A percentile compares a stretch with the other conserved stretches of the same genome.
These are phyloP conservation scores for Asterella californica DNA, from an alignment of 225 moss, liverwort and hornwort species.

Conservation along the genomic window DNA sequence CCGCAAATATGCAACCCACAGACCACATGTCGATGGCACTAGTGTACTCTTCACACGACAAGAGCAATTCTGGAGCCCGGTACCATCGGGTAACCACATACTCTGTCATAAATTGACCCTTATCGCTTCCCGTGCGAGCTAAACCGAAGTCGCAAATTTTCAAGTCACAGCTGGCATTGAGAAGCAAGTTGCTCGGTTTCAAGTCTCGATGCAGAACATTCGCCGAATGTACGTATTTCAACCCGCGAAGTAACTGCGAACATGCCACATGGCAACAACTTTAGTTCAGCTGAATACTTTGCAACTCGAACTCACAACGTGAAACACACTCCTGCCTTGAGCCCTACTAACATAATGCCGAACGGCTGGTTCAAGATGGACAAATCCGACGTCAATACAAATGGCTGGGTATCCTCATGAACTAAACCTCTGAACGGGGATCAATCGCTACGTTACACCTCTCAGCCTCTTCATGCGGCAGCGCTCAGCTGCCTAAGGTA, in stretches of 20 bases:
- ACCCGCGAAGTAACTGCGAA: constrained; percentile 78
- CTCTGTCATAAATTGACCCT: constrained; percentile 99
- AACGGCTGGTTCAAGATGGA: neutral
- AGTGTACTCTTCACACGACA: constrained; percentile 96
- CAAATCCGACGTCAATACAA: neutral
- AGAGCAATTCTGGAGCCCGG: constrained; percentile 85
- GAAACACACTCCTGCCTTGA: neutral
- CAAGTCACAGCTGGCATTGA: constrained; percentile 93
- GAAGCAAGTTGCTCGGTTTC: constrained; percentile 87
- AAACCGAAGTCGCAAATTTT: constrained; percentile 99
- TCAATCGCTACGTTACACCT: neutral
- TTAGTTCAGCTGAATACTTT: neutral
- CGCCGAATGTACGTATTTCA: constrained; percentile 93
- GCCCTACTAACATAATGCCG: neutral
- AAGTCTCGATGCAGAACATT: constrained; percentile 94
- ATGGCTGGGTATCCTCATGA: neutral
- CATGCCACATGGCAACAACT: constrained; percentile 8
- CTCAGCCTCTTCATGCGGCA: neutral
- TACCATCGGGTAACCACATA: constrained; percentile 98
- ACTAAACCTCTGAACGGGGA: neutral
- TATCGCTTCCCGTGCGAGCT: constrained; percentile 89
- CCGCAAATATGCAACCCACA: constrained; percentile 96
- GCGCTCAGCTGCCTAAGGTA: neutral
- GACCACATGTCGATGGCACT: constrained; percentile 99
- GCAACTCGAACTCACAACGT: neutral